Percentiles rank a stretch among this genome's conserved stretches.
These are phyloP conservation scores for Arabis hirsuta DNA, from an alignment of 345 rosid species.

Conservation along the genomic window DNA sequence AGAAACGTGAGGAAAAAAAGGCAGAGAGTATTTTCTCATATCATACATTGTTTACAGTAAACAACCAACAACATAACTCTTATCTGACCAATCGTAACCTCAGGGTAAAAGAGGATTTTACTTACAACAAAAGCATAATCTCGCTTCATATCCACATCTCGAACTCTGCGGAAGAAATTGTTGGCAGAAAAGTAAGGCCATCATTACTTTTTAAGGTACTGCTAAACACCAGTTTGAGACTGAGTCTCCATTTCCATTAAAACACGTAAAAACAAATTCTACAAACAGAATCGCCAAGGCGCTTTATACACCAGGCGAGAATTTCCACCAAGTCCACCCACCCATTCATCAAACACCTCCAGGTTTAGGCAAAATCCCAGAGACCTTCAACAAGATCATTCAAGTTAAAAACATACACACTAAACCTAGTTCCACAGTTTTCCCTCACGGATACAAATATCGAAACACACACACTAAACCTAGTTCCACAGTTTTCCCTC, in stretches of 20 bases:
- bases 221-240: constrained; percentile 90
- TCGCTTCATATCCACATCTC: constrained; percentile 99
- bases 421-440: constrained; percentile 43
- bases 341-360: constrained; percentile 96
- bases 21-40: constrained; percentile 30
- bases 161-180: constrained; percentile 90
- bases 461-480: constrained; percentile 45
- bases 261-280: constrained; percentile 61
- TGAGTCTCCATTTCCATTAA: constrained; percentile 75
- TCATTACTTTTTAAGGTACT: constrained; percentile 71
- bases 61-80: not conserved
- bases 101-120: not conserved
- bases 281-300: constrained; percentile 50
- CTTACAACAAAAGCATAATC: constrained; percentile 97
- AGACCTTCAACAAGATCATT: constrained; percentile 99
- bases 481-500: constrained; percentile 35
- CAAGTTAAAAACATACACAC: constrained; percentile 73
- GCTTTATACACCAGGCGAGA: constrained; percentile 46
- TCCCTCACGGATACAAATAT: constrained; percentile 7
- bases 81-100: not conserved
- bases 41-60: constrained; percentile 7
- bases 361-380: constrained; percentile 85
- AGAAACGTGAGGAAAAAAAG: not conserved
- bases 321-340: constrained; percentile 79
- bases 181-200: constrained; percentile 99